Evolutionary conservation across 2,329 filamentous ascomycete genomes (phyloP).

Genomic region (Sarocladium brachiariae): DNA sequence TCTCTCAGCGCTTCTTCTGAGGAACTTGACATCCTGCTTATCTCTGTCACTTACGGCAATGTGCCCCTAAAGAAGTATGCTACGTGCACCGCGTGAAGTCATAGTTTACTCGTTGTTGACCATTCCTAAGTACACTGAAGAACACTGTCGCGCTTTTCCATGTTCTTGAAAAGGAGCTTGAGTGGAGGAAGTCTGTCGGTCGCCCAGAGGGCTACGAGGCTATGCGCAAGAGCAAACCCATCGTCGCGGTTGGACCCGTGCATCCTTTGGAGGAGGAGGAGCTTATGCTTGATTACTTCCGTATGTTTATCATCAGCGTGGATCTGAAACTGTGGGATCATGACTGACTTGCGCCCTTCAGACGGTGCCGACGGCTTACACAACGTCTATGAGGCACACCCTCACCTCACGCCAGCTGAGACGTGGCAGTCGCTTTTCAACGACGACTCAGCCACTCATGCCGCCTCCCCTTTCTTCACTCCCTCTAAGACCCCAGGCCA

Average conservation of each 20-base stretch:
- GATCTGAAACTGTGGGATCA: too few relatives aligned
- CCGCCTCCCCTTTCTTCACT: slow-evolving; percentile 57
- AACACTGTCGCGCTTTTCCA: slow-evolving; percentile 91
- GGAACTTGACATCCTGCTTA: slow-evolving; percentile 76
- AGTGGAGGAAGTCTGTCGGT: slow-evolving; percentile 69
- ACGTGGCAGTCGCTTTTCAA: slow-evolving; percentile 65
- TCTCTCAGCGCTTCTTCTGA: slow-evolving; percentile 75
- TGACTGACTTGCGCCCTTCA: slow-evolving; percentile 24
- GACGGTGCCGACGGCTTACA: slow-evolving; percentile 73
- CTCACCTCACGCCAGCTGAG: slow-evolving; percentile 66
- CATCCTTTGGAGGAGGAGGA: slow-evolving; percentile 78
- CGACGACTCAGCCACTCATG: slow-evolving; percentile 23
- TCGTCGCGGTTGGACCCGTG: slow-evolving; percentile 80
- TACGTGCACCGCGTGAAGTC: too few relatives aligned
- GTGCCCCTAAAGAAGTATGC: slow-evolving; percentile 73
- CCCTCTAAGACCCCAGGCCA: slow-evolving; percentile 69
- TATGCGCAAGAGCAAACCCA: slow-evolving; percentile 65
- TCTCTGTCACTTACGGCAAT: slow-evolving; percentile 92
- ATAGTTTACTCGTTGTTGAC: slow-evolving; percentile 5
- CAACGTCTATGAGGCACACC: slow-evolving; percentile 66
- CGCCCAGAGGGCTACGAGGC: slow-evolving; percentile 64
- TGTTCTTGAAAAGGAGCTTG: slow-evolving; percentile 79
- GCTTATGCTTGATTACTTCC: slow-evolving; percentile 80
- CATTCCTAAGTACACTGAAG: slow-evolving; percentile 59
- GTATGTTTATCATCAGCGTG: slow-evolving; percentile 40